These are phyloP conservation scores for Osmanthus fragrans DNA, from an alignment of 257 asterid species.

Conservation along the genomic window DNA sequence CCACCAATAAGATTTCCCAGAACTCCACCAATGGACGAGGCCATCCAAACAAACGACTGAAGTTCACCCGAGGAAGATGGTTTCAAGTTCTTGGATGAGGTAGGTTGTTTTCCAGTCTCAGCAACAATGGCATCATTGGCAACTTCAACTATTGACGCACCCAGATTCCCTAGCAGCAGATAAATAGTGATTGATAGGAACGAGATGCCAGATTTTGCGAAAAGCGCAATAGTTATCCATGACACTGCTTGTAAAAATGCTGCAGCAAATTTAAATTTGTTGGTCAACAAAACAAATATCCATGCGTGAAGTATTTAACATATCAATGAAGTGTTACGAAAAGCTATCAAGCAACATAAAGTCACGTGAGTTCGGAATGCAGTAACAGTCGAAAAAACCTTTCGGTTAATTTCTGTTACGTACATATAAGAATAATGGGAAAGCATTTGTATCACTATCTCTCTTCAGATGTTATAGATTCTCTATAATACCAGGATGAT, in stretches of 20 bases:
- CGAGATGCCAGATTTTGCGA: slow-evolving; percentile 59
- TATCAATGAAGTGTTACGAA: background rate
- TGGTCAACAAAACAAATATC: slow-evolving; percentile 9
- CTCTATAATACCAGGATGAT: background rate
- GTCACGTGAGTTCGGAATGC: background rate
- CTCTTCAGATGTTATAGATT: background rate
- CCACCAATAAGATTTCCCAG: slow-evolving; percentile 84
- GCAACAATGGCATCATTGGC: slow-evolving; percentile 98
- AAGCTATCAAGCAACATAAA: background rate
- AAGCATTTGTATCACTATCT: background rate
- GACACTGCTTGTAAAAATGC: slow-evolving; percentile 82
- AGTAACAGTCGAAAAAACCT: background rate
- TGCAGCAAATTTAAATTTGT: slow-evolving; percentile 39
- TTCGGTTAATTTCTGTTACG: background rate
- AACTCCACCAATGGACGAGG: slow-evolving; percentile 80
- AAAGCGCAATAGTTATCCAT: slow-evolving; percentile 70
- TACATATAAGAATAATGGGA: background rate
- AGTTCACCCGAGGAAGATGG: slow-evolving; percentile 61
- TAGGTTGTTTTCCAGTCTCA: slow-evolving; percentile 64
- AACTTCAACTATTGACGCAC: slow-evolving; percentile 91
- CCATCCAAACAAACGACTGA: slow-evolving; percentile 96
- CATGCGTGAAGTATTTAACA: background rate
- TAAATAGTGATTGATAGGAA: slow-evolving; percentile 59
- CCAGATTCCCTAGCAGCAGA: slow-evolving; percentile 89
- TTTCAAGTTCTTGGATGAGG: slow-evolving; percentile 44